Conservation (phyloP, 1,284 basidiomycete species). For the Mycena sp. region DNA sequence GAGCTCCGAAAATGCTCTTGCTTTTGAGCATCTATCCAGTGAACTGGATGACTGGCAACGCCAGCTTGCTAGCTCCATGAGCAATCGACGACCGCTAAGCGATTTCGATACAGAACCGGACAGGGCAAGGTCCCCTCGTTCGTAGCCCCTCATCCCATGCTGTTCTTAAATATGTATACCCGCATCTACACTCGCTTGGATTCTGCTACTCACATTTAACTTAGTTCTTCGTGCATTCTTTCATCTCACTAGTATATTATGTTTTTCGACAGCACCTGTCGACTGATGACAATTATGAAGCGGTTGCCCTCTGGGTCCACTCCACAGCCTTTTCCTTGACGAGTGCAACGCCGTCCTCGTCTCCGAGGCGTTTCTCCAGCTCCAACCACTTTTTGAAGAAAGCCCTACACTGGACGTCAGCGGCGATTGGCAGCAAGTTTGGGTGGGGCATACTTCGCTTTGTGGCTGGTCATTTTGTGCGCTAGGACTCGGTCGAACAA, state of each 20-base stretch:
- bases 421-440: neutral
- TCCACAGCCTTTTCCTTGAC: constrained; percentile 92
- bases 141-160: constrained; percentile 58
- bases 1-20: constrained; percentile 81
- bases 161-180: constrained; percentile 43
- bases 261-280: constrained; percentile 40
- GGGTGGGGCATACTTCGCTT: constrained; percentile 79
- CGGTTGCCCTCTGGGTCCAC: constrained; percentile 74
- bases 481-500: constrained; percentile 87
- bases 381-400: constrained; percentile 99
- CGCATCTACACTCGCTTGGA: constrained; percentile 61
- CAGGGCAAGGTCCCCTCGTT: constrained; percentile 70
- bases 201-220: constrained; percentile 53
- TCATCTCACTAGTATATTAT: constrained; percentile 43
- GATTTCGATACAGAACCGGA: constrained; percentile 73
- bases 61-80: constrained; percentile 80
- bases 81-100: constrained; percentile 72
- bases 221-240: constrained; percentile 48
- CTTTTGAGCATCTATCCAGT: constrained; percentile 73
- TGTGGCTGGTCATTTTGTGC: constrained; percentile 92
- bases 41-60: constrained; percentile 87
- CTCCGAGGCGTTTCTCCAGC: constrained; percentile 88
- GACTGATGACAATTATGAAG: constrained; percentile 46
- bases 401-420: constrained; percentile 55
- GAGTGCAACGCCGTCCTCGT: constrained; percentile 81